Conservation (phyloP, 257 asterid species). For the Solanum virginianum region DNA sequence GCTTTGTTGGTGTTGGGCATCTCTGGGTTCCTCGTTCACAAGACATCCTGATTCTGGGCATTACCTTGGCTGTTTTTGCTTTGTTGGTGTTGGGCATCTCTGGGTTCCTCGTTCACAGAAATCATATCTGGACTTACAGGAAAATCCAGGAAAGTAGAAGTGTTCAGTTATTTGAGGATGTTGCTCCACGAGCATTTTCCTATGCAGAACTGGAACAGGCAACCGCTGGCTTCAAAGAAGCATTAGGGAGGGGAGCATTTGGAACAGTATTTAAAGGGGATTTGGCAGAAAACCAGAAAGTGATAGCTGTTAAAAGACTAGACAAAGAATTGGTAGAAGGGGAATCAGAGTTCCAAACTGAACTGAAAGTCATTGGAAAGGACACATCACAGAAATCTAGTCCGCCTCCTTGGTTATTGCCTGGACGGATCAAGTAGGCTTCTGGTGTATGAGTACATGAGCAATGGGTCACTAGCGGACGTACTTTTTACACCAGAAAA, state of each 20-base stretch:
- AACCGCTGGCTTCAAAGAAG: constrained; percentile 29
- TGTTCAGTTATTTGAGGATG: constrained; percentile 8
- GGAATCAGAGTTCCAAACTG: constrained; percentile 38
- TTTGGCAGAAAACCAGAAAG: neutral
- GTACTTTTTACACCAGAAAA: constrained; percentile 9
- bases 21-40: constrained; percentile 7
- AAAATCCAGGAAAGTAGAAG: neutral
- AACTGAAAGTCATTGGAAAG: constrained; percentile 33
- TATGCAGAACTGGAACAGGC: constrained; percentile 17
- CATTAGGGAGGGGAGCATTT: constrained; percentile 36
- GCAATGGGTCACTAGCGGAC: constrained; percentile 39
- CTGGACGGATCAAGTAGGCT: constrained; percentile 26
- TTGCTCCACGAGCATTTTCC: constrained; percentile 18
- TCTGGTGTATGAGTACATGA: constrained; percentile 42
- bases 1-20: constrained; percentile 12
- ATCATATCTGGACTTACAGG: neutral
- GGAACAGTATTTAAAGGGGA: constrained; percentile 38
- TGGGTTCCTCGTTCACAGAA: neutral
- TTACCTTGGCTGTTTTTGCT: constrained; percentile 7
- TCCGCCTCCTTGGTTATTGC: constrained; percentile 41
- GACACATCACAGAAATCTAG: constrained; percentile 45
- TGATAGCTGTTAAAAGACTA: constrained; percentile 35
- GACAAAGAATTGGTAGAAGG: constrained; percentile 23
- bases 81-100: constrained; percentile 12
- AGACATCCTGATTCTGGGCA: constrained; percentile 10